Evolutionary conservation across 176 grass and related monocot genomes (phyloP).

Genomic region (Oryza brachyantha): DNA sequence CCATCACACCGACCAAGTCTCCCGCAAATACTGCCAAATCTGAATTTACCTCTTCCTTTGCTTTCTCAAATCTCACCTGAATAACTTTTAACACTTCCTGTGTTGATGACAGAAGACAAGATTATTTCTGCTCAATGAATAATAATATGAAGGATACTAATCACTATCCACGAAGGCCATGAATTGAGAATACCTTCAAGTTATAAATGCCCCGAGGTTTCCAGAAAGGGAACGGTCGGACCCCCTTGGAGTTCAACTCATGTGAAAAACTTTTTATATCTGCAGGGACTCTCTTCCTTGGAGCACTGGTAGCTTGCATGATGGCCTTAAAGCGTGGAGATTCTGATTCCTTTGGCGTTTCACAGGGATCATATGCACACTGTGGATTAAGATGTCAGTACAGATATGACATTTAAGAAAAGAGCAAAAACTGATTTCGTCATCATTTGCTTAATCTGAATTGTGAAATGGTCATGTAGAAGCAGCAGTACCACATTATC

Average conservation of each 20-base stretch:
- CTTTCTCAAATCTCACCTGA: slow-evolving; percentile 96
- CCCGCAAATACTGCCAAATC: slow-evolving; percentile 96
- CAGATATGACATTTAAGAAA: slow-evolving; percentile 24
- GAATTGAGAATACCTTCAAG: slow-evolving; percentile 70
- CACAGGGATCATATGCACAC: slow-evolving; percentile 84
- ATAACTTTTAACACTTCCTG: slow-evolving; percentile 97
- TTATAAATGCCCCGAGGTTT: slow-evolving; percentile 92
- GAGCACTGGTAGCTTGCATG: slow-evolving; percentile 99
- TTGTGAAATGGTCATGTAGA: slow-evolving; percentile 5
- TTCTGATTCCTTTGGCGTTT: slow-evolving; percentile 98
- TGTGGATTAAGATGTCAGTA: slow-evolving; percentile 46
- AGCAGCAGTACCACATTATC: slow-evolving; percentile 59
- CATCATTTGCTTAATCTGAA: slow-evolving; percentile 29
- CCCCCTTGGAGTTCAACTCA: slow-evolving; percentile 98
- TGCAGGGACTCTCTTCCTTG: slow-evolving; percentile 80
- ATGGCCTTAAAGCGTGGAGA: slow-evolving; percentile 99
- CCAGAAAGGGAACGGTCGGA: slow-evolving; percentile 93
- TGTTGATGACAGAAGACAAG: slow-evolving; percentile 26
- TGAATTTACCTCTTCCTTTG: slow-evolving; percentile 96
- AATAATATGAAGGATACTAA: slow-evolving; percentile 2
- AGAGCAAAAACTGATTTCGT: slow-evolving; percentile 7
- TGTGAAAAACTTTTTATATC: slow-evolving; percentile 99
- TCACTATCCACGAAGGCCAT: neutral
- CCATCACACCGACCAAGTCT: slow-evolving; percentile 93
- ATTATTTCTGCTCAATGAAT: slow-evolving; percentile 14